Evolutionary conservation across 2,329 filamentous ascomycete genomes (phyloP), one percentile per base, ranked within the genome.

Genomic region (Fusarium heterosporum): DNA sequence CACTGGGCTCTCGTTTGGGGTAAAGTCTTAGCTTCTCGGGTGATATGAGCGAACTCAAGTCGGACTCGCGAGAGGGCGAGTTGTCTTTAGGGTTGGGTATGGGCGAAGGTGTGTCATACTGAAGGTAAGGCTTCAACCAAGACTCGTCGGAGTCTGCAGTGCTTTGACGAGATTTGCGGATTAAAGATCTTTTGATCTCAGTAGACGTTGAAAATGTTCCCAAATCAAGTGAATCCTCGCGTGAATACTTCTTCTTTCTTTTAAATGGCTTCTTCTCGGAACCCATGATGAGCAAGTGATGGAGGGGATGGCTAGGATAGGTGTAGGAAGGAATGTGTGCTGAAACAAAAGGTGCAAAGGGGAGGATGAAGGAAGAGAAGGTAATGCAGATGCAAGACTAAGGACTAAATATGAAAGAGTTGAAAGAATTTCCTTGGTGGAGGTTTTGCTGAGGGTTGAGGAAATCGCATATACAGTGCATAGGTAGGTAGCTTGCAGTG

Each of bases 401-500:
- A 22, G 26, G 16, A 4, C 4, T 4, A 9, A 3, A 6, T 16
- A 19, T 6, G 3, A 5, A 8, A 22, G 5, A n/a, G 12, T 9
- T 12, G 17, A 1, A 0, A 4, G 8, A 19, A 17, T 30, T 13
- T n/a, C 16, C 1, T 12, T 0, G 14, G 8, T 7, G 19, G 17
- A 39, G 3, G 34, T 41, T 13, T 26, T 4, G 25, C 8, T 10
- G 25, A 38, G 40, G 10, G 14, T 19, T 13, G 26, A 34, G 22
- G 25, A 34, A 16, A 28, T 40, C n/a, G 8, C 4, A 2, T 6
- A 6, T 17, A 17, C 34, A 11, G 38, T 22, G 4, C 22, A 16
- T 50, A n/a, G n/a, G n/a, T n/a, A n/a, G n/a, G n/a, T n/a, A 45
- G 45, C 26, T 28, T 26, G 16, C 55, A 50, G 50, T 61, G 61